Evolutionary conservation across 768 basidiomycete species (phyloP), one percentile per base, ranked within the genome.

Genomic region (Trichaptum fuscoviolaceum): DNA sequence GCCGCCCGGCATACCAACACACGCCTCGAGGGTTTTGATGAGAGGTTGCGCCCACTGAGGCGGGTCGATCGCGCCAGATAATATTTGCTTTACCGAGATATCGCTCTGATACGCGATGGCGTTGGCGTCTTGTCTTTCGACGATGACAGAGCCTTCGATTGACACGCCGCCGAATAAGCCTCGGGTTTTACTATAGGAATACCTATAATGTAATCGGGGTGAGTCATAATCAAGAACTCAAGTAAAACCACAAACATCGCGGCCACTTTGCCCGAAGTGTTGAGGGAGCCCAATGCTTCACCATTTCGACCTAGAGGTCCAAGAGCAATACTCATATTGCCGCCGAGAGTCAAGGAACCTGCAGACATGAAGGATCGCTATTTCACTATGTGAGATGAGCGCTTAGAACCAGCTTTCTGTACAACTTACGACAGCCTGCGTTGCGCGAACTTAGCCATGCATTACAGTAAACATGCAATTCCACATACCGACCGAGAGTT

Each of bases 61-160:
- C 6, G 87, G 83, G 15, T 87, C 83, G 58, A 97, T 78, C 10
- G 75, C 75, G 7, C 96, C 96, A 52, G 87, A 89, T 18, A 99
- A 87, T 26, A 99, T 85, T 74, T 89, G 83, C 74, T 89, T 90
- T 1, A 82, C 89, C 0, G 89, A 87, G 20, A 95, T 92, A 64
- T 89, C 83, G 1, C 85, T 83, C 30, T 78, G 76, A 73, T 97
- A 97, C 1, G 96, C 96, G 62, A 88, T 82, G 1, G 85, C 80
- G 73, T 97, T 98, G 9, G 95, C 93, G 75, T 99, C 96, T 73
- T 95, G 91, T 52, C 96, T 86, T 76, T 97, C 96, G 18, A 97
- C 84, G 67, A 99, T 95, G 63, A 97, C 88, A 0, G 91, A 92
- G 15, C 95, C 95, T 79, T 93, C 91, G 12, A 93, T 75, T 20